Conservation (phyloP, 2,329 filamentous ascomycete genomes). For the Talaromyces marneffei region DNA sequence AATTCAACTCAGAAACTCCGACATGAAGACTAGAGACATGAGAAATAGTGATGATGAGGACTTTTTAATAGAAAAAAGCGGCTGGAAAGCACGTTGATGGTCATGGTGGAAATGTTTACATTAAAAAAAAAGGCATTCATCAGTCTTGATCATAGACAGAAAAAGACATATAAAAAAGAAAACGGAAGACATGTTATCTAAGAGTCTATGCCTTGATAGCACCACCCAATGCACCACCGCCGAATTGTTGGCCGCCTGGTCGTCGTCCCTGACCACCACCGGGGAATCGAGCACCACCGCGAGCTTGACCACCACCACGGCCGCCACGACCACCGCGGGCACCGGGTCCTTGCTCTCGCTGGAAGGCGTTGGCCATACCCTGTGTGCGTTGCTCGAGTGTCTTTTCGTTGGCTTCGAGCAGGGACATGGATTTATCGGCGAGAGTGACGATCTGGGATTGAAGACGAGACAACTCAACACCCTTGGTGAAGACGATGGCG, state of each 20-base stretch:
- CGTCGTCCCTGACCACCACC: slow-evolving; percentile 37
- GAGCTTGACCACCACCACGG: slow-evolving; percentile 32
- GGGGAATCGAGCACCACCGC: slow-evolving; percentile 33
- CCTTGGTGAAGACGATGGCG: slow-evolving; percentile 98
- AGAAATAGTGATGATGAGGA: neutral
- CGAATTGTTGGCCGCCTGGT: slow-evolving; percentile 46
- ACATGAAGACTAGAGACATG: neutral
- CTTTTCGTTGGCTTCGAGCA: slow-evolving; percentile 96
- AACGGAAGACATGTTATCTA: slow-evolving; percentile 1
- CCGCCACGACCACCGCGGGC: slow-evolving; percentile 59
- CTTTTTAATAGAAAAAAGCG: slow-evolving; percentile 1
- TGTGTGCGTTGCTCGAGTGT: slow-evolving; percentile 95
- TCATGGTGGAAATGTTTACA: slow-evolving; percentile 1
- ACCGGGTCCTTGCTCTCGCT: slow-evolving; percentile 77
- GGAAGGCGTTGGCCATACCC: slow-evolving; percentile 90
- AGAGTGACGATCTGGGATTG: slow-evolving; percentile 92
- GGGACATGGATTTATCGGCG: slow-evolving; percentile 89
- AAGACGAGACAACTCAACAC: slow-evolving; percentile 90
- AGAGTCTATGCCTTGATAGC: slow-evolving; percentile 47
- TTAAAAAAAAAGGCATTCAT: slow-evolving; percentile 9
- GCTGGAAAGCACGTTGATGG: neutral
- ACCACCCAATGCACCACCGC: slow-evolving; percentile 47
- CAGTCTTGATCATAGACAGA: neutral
- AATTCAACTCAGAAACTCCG: slow-evolving; percentile 5
- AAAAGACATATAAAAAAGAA: neutral